Percentiles rank a stretch among this genome's conserved stretches.
These are phyloP conservation scores for Dysphania ambrosioides DNA, from an alignment of 148 eudicot genomes.

Conservation along the genomic window DNA sequence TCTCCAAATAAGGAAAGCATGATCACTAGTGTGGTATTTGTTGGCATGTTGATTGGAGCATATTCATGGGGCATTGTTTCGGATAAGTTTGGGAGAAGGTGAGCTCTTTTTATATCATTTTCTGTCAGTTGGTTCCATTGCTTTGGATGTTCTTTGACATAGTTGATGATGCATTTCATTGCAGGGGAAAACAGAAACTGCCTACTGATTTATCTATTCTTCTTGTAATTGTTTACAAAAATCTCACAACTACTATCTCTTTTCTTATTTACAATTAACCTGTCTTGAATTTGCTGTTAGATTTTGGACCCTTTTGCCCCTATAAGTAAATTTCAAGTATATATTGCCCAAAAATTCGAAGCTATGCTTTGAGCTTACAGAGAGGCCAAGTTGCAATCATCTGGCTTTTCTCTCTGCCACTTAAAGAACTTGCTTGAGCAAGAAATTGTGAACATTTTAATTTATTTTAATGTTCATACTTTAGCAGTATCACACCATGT, in stretches of 20 bases:
- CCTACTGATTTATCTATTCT: not conserved
- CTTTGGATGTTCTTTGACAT: not conserved
- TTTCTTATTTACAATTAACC: not conserved
- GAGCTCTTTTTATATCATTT: too few relatives aligned
- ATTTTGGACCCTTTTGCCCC: not conserved
- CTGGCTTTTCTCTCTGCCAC: not conserved
- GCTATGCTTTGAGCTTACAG: not conserved
- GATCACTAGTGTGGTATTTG: slow-evolving; percentile 65
- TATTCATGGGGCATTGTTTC: slow-evolving; percentile 74
- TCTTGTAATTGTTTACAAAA: not conserved
- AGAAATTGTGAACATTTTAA: not conserved
- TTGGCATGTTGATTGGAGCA: slow-evolving; percentile 80
- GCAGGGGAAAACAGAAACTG: not conserved
- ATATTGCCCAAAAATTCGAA: not conserved
- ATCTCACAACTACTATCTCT: not conserved
- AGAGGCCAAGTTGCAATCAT: not conserved
- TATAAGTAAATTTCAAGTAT: not conserved
- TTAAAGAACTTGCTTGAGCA: not conserved
- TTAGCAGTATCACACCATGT: not conserved
- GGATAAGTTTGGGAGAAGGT: slow-evolving; percentile 72
- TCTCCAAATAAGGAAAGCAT: slow-evolving; percentile 63
- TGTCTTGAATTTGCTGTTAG: not conserved
- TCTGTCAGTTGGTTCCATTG: not conserved
- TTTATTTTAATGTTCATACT: not conserved
- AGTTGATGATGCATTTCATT: not conserved